Conservation (phyloP, 176 grass and related monocot genomes). For the Echinochloa phyllopogon region DNA sequence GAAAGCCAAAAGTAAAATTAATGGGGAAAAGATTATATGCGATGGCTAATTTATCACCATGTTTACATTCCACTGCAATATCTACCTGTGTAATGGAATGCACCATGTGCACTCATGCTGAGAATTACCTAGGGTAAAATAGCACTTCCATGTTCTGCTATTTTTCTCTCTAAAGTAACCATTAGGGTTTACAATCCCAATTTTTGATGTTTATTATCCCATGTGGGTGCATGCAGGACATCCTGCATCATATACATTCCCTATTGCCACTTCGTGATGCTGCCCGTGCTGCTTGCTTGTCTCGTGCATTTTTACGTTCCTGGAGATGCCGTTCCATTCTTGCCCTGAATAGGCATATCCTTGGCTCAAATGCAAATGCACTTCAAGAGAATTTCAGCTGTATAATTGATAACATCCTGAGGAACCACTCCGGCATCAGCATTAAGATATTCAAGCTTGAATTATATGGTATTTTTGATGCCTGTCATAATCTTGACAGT, state of each 20-base stretch:
- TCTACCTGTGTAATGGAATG: too few relatives aligned
- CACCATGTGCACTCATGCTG: too few relatives aligned
- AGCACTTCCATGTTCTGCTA: neutral
- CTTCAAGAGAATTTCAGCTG: neutral
- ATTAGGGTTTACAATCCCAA: too few relatives aligned
- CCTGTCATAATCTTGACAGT: neutral
- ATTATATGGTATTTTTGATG: neutral
- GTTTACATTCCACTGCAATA: too few relatives aligned
- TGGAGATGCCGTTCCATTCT: constrained; percentile 6
- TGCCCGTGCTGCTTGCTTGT: constrained; percentile 28
- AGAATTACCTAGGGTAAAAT: neutral
- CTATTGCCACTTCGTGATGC: constrained; percentile 22
- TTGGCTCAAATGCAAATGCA: neutral
- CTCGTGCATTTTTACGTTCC: neutral
- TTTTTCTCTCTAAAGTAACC: too few relatives aligned
- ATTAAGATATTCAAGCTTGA: neutral
- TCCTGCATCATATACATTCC: constrained; percentile 1
- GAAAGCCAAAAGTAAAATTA: too few relatives aligned
- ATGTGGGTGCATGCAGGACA: neutral
- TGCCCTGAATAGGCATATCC: neutral
- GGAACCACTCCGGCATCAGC: neutral
- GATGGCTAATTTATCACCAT: too few relatives aligned
- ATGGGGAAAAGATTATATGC: too few relatives aligned
- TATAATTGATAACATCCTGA: constrained; percentile 7
- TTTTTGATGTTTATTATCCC: neutral